Base-by-base conservation (phyloP, 1,284 basidiomycete genomes). In the Mycocalia duriaeana region DNA sequence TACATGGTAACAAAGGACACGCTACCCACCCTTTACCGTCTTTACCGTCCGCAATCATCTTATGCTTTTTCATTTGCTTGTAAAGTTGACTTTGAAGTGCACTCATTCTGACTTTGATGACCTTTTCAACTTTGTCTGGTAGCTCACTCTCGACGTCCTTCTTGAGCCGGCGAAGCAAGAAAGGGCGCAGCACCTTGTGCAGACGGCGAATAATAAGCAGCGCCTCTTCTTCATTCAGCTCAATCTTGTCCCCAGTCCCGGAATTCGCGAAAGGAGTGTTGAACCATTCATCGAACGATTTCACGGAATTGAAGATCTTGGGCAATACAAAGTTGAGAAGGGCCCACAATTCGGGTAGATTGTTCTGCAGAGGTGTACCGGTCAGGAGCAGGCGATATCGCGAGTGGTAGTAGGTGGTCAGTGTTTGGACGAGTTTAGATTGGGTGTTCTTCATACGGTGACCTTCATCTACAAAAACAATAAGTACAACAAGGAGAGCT, bases 251-350 rank as follows among this genome's bases (percentile, higher is more conserved):
- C 18, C 88, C 87, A 0, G 89, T 87, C 26, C 96, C 95, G 14
- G 94, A 94, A 69, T 95, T 98, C 53, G 96, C 95, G 58, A 99
- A 99, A 0, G 96, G 96, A 2, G 95, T 97, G 71, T 99, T 99
- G 79, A 99, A 99, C 96, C 96, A 99, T 65, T 99, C 96, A 63
- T 99, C 96, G 64, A 99, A 99, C 40, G 94, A 96, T 68, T 98
- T 97, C 57, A 98, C 94, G 3, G 95, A 99, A 73, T 99, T 99
- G 80, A 99, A 99, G 62, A 99, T 88, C 71, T 94, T 97, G 19
- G 96, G 96, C 16, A 99, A 75, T 41, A 94, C 95, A 64, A 99
- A 99, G 69, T 99, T 99, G 65, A 99, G 89, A 48, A 99, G 76
- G 2, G 96, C 85, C 96, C 96, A 99, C 35, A 99, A 73, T 68